Base-by-base conservation (phyloP, 75 land plant species). In the Ceratopteris richardii region DNA sequence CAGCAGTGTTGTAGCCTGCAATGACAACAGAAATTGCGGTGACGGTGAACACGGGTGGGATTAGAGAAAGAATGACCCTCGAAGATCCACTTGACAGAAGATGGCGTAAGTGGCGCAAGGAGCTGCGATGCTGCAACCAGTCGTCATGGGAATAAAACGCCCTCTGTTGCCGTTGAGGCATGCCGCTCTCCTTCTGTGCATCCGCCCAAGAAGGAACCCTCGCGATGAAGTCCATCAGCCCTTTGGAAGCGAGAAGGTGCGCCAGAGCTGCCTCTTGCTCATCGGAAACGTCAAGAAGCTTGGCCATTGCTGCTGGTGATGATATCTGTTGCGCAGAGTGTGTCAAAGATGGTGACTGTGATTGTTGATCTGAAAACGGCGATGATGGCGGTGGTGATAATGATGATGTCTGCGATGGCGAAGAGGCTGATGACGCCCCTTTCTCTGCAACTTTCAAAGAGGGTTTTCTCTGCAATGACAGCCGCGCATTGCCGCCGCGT, bases 91-190 rank as follows among this genome's bases (percentile, higher is more conserved):
- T 68, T 0, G 72, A 74, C 29, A 61, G 21, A 43, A 76, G 55
- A 31, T 77, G 80, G 2, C 80, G 62, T 1, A 54, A 41, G 37
- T 77, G 79, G 22, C 80, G 40, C 10, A 58, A 61, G 0, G 80
- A 75, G 72, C 80, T 77, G 19, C 80, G 77, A 42, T 77, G 80
- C 11, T 37, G 51, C 17, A 74, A 20, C 80, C 80, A 77, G 67
- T 77, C 80, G 0, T 77, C 62, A 37, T 67, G 63, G 20, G 50
- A 56, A 63, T 75, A 77, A 43, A 77, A 65, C 0, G 66, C 54
- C 56, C 80, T 27, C 63, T 72, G 25, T 36, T 75, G 72, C 63
- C 78, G 18, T 30, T 75, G 72, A 3, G 39, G 51, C 80, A 77
- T 75, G 21, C 77, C 77, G 11, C 57, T 54, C 47, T 74, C 80